Base-by-base conservation (phyloP, 441 rosid genomes). In the Dalechampia spathulata region DNA sequence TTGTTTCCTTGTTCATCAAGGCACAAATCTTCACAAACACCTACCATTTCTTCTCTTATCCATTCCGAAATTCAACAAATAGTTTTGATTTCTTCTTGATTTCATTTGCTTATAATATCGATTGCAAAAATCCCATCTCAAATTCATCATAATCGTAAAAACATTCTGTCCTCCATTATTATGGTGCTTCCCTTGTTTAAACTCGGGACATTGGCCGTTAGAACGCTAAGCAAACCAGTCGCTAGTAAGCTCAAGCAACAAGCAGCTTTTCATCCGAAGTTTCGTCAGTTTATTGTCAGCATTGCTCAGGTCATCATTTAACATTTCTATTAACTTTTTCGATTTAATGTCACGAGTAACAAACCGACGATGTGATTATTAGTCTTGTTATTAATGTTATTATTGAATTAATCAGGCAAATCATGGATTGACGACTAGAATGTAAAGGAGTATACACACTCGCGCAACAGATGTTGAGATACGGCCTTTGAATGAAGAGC, bases 401-500 rank as follows among this genome's bases (percentile, higher is more conserved):
- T 3, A 30, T 30, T 30, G 34, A 36, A 36, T 28, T 28, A 13
- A 60, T 20, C 70, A 90, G 94, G 72, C 78, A 39, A 94, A 90
- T 62, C 95, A 87, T 58, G 74, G 78, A 62, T 42, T 81, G 39
- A 77, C 95, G 28, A 90, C 97, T 14, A 75, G 70, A 65, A 83
- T 75, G 75, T 97, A 90, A 71, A 80, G 97, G 68, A 49, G 86
- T 27, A 63, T 85, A 45, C 78, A 90, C 61, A 58, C 92, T 22
- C 97, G 84, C 60, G 84, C 90, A 5, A 87, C 86, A 23, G 82
- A 83, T 68, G 94, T 75, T 20, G 97, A 77, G 77, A 87, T 94
- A 41, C 89, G 90, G 41, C 99, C 96, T 56, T 61, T 90, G 77
- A 68, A 90, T 47, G 96, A 94, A 58, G 93, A 87, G 73, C 87